Evolutionary conservation across 352 stramenopile genomes (phyloP).

Genomic region (Blastocystis sp.): DNA sequence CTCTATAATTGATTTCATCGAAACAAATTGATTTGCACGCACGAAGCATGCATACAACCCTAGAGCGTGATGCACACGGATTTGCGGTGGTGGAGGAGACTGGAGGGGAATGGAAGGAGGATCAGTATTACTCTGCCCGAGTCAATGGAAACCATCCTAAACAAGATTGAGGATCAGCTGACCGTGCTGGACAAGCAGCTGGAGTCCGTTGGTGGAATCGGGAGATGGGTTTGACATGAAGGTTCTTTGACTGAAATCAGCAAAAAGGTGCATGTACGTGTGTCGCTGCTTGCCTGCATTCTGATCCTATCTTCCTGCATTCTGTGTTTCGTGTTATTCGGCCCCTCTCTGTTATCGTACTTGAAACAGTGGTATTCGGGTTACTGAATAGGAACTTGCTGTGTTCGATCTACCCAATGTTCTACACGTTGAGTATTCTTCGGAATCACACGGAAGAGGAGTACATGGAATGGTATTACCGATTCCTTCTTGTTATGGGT

Average conservation of each 20-base stretch:
- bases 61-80: too few species aligned
- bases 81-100: too few species aligned
- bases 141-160: conserved; percentile 38
- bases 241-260: conserved; percentile 25
- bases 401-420: conserved; percentile 31
- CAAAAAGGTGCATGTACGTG: conserved; percentile 52
- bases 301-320: neutral
- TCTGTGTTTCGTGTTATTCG: conserved; percentile 38
- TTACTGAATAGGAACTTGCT: conserved; percentile 26
- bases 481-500: neutral
- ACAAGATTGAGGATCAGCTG: conserved; percentile 57
- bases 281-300: conserved; percentile 41
- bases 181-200: conserved; percentile 42
- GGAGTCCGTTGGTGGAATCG: neutral
- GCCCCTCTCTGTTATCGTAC: conserved; percentile 48
- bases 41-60: too few species aligned
- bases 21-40: too few species aligned
- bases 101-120: too few species aligned
- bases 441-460: conserved; percentile 32
- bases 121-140: too few species aligned
- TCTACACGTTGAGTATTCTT: conserved; percentile 10
- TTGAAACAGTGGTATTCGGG: neutral
- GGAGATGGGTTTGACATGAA: neutral
- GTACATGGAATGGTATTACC: conserved; percentile 23
- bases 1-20: too few species aligned